phyloP scores from a whole-genome alignment of 495 filamentous ascomycete genomes.

The Aspergillus baeticus region DNA sequence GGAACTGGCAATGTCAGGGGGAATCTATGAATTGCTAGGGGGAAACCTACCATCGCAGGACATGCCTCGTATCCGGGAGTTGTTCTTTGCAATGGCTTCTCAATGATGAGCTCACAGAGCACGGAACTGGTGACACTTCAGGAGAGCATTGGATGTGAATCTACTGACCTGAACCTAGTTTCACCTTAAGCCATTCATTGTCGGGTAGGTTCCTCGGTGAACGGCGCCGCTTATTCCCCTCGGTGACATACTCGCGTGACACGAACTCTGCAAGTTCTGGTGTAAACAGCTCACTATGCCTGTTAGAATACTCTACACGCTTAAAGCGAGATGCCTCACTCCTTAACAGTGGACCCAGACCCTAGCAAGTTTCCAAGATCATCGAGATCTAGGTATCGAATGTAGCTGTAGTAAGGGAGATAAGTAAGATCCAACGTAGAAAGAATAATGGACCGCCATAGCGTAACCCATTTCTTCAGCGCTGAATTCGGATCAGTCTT shows the following conservation, averaged over 20 bases:
- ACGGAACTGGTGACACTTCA: background rate
- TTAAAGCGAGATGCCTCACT: constrained; percentile 25
- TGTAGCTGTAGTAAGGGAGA: constrained; percentile 69
- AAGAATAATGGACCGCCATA: constrained; percentile 69
- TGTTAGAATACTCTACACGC: constrained; percentile 5
- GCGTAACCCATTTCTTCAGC: constrained; percentile 51
- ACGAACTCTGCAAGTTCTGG: constrained; percentile 41
- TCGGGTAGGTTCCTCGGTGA: constrained; percentile 17
- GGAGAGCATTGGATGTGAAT: background rate
- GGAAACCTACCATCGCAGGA: constrained; percentile 40
- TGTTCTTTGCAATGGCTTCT: constrained; percentile 48
- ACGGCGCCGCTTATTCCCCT: constrained; percentile 27
- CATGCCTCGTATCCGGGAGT: constrained; percentile 52
- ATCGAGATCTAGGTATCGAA: constrained; percentile 60
- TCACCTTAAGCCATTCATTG: constrained; percentile 15
- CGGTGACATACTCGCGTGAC: constrained; percentile 14
- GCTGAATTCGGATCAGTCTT: constrained; percentile 19
- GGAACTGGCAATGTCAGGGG: constrained; percentile 29
- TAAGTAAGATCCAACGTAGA: constrained; percentile 63
- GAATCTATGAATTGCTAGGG: constrained; percentile 15
- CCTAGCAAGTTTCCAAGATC: constrained; percentile 57
- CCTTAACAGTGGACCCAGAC: constrained; percentile 35
- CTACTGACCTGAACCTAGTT: constrained; percentile 22
- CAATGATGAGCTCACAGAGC: constrained; percentile 10
- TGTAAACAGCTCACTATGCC: constrained; percentile 47